Percentiles rank a stretch among this genome's conserved stretches.
Conservation (phyloP, 352 stramenopile species). For the Thalassiosira hispida region DNA sequence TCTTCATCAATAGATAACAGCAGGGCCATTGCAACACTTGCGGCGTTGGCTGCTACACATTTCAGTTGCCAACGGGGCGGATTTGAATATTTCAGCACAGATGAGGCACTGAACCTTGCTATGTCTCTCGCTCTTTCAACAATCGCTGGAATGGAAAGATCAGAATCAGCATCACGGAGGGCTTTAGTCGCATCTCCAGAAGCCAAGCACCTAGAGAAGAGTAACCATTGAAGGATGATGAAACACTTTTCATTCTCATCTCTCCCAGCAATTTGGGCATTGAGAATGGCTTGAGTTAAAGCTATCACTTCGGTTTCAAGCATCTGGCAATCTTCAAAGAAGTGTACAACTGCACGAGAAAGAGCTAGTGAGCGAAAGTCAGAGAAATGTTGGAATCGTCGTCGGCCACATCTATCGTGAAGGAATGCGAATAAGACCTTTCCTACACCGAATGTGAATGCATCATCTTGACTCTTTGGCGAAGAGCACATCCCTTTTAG, state of each 20-base stretch:
- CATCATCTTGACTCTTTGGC: slow-evolving; percentile 12
- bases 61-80: slow-evolving; percentile 79
- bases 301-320: slow-evolving; percentile 42
- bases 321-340: slow-evolving; percentile 53
- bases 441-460: slow-evolving; percentile 43
- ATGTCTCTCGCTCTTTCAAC: slow-evolving; percentile 42
- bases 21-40: slow-evolving; percentile 34
- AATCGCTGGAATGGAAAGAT: slow-evolving; percentile 48
- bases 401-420: slow-evolving; percentile 48
- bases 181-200: slow-evolving; percentile 47
- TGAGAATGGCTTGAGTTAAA: slow-evolving; percentile 41
- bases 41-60: slow-evolving; percentile 56
- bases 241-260: slow-evolving; percentile 29
- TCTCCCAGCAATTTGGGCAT: slow-evolving; percentile 25
- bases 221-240: slow-evolving; percentile 66
- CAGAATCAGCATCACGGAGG: slow-evolving; percentile 28
- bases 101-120: slow-evolving; percentile 43
- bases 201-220: slow-evolving; percentile 64
- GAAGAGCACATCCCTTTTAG: slow-evolving; percentile 41
- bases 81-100: slow-evolving; percentile 58
- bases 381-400: slow-evolving; percentile 54
- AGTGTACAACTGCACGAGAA: slow-evolving; percentile 41
- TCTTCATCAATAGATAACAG: slow-evolving; percentile 44
- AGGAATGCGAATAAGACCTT: slow-evolving; percentile 50
- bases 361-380: slow-evolving; percentile 50